A percentile compares a stretch with the other conserved stretches of the same genome.
These are phyloP conservation scores for Arthrobotrys conoides DNA, from an alignment of 2,329 filamentous ascomycete genomes.

Conservation along the genomic window DNA sequence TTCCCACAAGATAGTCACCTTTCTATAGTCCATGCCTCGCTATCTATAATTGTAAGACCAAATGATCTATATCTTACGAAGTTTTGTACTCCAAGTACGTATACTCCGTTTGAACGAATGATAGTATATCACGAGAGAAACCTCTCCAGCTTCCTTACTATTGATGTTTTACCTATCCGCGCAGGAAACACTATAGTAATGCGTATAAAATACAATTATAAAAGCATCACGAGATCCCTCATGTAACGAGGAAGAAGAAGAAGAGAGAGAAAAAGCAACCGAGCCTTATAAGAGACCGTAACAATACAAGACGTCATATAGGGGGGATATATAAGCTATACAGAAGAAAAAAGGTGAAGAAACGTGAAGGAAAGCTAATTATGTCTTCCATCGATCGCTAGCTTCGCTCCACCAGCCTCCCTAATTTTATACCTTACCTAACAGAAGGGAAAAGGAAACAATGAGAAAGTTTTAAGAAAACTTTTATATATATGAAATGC, in stretches of 20 bases:
- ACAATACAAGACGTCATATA: conserved; percentile 2
- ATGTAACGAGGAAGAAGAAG: not conserved
- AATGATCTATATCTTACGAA: too few species aligned
- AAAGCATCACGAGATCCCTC: not conserved
- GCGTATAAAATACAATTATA: conserved; percentile 21
- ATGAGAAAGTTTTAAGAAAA: not conserved
- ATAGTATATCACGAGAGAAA: too few species aligned
- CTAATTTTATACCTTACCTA: conserved; percentile 1
- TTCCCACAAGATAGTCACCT: too few species aligned
- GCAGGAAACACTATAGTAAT: not conserved
- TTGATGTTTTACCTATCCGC: conserved; percentile 2
- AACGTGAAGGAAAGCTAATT: not conserved
- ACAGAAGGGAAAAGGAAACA: not conserved
- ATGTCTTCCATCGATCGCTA: not conserved
- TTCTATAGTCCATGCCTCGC: too few species aligned
- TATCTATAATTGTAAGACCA: too few species aligned
- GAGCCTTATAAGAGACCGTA: not conserved
- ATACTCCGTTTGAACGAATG: too few species aligned
- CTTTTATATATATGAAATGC: conserved; percentile 15
- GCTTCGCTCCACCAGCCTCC: too few species aligned
- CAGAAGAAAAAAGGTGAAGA: not conserved
- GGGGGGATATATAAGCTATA: conserved; percentile 1
- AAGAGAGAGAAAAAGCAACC: not conserved
- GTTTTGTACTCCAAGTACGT: too few species aligned
- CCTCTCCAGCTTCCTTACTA: not conserved